Base-by-base conservation (phyloP, 78 protist species). In the Protostelium mycophagum region DNA sequence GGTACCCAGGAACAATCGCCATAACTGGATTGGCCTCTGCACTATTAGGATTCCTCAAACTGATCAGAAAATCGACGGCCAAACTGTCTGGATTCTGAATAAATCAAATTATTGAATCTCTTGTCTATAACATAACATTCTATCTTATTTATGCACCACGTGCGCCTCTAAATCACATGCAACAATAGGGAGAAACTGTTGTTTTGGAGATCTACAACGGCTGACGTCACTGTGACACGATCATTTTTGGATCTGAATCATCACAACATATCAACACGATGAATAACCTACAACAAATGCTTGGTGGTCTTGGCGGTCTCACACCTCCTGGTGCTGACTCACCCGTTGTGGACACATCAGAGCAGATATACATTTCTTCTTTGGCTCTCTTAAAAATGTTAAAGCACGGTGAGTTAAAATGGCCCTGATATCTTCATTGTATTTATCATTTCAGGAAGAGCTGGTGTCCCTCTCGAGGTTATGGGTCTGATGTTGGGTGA, bases 401-500 rank as follows among this genome's bases (percentile, higher is more conserved):
- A 38, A 97, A 96, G 91, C 98, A 96, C 95, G 98, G 98, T 38
- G 90, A 31, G 86, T 36, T 25, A 85, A 25, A 85, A 37, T 63
- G 35, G n/a, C n/a, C 73, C 28, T 34, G 0, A 1, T 88, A 38
- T 89, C 16, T 25, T 28, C 16, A 29, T 1, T n/a, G 35, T 28
- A 35, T 25, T 35, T 0, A 38, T 1, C n/a, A 25, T 91, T 36
- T 29, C 35, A 97, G 97, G 98, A 1, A 97, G 99, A 28, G 99
- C 99, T 34, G 99, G 99, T 34, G 99, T 99, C 34, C 99, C 99
- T 36, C 93, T 99, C 97, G 99, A 99, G 91, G 99, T 99, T 87
- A 99, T 99, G 99, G 99, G 99, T 0, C 97, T 99, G 39, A 99
- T 99, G 99, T 97, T 99, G 28, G 99, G 99, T 28, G 98, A 98